phyloP scores from a whole-genome alignment of 2,329 filamentous ascomycete genomes.

The Aureobasidium sp. region DNA sequence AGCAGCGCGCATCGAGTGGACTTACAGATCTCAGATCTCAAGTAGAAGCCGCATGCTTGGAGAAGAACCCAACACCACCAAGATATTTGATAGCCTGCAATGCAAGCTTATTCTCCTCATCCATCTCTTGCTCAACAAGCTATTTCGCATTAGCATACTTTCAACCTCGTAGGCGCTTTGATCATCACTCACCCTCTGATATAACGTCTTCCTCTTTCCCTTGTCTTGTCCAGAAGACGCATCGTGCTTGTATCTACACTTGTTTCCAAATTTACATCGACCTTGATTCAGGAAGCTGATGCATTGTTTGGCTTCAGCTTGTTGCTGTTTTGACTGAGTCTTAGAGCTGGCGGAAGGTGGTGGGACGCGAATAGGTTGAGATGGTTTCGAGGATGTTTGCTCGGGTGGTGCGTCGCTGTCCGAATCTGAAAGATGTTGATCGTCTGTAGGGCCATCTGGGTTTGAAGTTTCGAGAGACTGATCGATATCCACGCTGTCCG shows the following conservation, averaged over 20 bases:
- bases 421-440: slow-evolving; percentile 17
- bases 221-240: slow-evolving; percentile 4
- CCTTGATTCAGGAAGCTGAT: slow-evolving; percentile 28
- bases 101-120: slow-evolving; percentile 36
- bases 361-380: slow-evolving; percentile 11
- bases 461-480: background rate
- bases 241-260: slow-evolving; percentile 30
- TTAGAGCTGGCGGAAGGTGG: slow-evolving; percentile 8
- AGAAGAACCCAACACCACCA: slow-evolving; percentile 37
- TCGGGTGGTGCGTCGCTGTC: slow-evolving; percentile 34
- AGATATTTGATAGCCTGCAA: slow-evolving; percentile 42
- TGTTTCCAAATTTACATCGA: slow-evolving; percentile 28
- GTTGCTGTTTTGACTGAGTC: background rate
- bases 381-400: slow-evolving; percentile 31
- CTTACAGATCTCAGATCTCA: background rate
- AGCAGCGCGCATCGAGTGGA: background rate
- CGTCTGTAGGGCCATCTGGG: background rate
- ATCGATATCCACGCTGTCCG: background rate
- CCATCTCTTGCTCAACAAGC: slow-evolving; percentile 40
- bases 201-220: slow-evolving; percentile 18
- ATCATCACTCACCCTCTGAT: slow-evolving; percentile 16
- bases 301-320: slow-evolving; percentile 21
- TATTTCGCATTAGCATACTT: slow-evolving; percentile 3
- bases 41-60: slow-evolving; percentile 2
- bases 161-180: background rate